phyloP scores from a whole-genome alignment of 805 yeast species.

The Yamadazyma akitaensis region DNA sequence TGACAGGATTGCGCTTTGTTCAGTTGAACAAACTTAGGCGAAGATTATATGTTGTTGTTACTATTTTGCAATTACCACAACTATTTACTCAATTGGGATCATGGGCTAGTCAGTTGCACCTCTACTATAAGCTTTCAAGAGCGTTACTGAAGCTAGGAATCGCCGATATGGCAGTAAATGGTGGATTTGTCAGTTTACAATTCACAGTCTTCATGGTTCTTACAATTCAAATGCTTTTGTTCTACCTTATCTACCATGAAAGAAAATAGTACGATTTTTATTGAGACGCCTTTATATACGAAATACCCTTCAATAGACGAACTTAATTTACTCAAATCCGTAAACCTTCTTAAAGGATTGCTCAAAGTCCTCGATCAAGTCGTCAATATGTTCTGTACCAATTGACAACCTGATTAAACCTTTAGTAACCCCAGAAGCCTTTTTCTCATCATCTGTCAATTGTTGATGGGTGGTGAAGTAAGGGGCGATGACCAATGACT shows the following conservation, averaged over 20 bases:
- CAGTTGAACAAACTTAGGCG: constrained; percentile 1
- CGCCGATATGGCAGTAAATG: constrained; percentile 10
- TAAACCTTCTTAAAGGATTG: constrained; percentile 72
- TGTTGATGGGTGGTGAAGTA: constrained; percentile 96
- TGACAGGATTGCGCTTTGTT: constrained; percentile 1
- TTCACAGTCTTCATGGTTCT: constrained; percentile 5
- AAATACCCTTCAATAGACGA: constrained; percentile 2
- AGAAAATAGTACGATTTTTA: neutral
- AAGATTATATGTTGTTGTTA: neutral
- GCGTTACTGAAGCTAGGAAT: constrained; percentile 9
- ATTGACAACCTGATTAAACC: constrained; percentile 86
- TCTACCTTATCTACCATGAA: neutral
- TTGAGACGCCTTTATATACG: neutral
- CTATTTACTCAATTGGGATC: neutral
- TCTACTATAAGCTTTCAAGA: constrained; percentile 7
- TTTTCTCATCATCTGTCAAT: constrained; percentile 74
- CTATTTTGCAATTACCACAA: constrained; percentile 6
- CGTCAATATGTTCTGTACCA: constrained; percentile 91
- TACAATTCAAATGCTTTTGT: constrained; percentile 6
- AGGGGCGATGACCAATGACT: constrained; percentile 94
- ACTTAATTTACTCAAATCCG: constrained; percentile 8
- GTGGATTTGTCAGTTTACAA: constrained; percentile 14
- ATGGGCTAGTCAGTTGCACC: constrained; percentile 12
- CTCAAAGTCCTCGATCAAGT: constrained; percentile 83
- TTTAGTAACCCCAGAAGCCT: constrained; percentile 80